Evolutionary conservation across 2,329 filamentous ascomycete genomes (phyloP), one percentile per base, ranked within the genome.

Genomic region (Epichloe aotearoae): DNA sequence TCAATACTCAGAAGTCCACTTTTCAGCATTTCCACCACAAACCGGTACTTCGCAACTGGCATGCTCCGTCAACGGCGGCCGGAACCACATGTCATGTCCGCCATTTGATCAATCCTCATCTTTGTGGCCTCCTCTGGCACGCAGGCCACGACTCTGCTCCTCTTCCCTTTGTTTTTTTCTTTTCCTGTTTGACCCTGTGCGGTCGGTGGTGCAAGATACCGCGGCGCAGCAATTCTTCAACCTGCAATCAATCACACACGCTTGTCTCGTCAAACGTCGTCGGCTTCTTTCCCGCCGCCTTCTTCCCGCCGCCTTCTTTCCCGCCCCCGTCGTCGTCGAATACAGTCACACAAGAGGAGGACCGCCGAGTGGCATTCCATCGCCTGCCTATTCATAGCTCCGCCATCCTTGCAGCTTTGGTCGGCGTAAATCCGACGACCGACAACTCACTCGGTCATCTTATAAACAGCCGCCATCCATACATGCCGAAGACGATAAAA

Each of bases 41-140:
- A 20, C 14, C 1, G 30, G 30, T 30, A 11, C 19, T 42, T 42
- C 19, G 6, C 42, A n/a, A 45, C 42, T 45, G 42, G 51, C 48
- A 53, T 50, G 49, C 30, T 37, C 38, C 40, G 17, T 38, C 37
- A 30, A 53, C 45, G 52, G 50, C 51, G 45, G 48, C 52, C 51
- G 49, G 49, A 47, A 55, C 51, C 55, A 58, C 56, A 58, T 58
- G 55, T 53, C 55, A 54, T 46, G 47, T 49, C 48, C 39, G 33
- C 36, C 48, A 44, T 39, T 48, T 48, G 49, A 53, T 46, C 44
- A 34, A 19, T 11, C 30, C 38, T 50, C 33, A 40, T 50, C 41
- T 48, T 33, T 30, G 43, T 49, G 46, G 36, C 41, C 52, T 46
- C 46, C 46, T 30, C 36, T 39, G 45, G 46, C 50, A 52, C 50